Evolutionary conservation across 2,329 filamentous ascomycete genomes (phyloP), one percentile per base, ranked within the genome.

Genomic region (Colletotrichum sp.): DNA sequence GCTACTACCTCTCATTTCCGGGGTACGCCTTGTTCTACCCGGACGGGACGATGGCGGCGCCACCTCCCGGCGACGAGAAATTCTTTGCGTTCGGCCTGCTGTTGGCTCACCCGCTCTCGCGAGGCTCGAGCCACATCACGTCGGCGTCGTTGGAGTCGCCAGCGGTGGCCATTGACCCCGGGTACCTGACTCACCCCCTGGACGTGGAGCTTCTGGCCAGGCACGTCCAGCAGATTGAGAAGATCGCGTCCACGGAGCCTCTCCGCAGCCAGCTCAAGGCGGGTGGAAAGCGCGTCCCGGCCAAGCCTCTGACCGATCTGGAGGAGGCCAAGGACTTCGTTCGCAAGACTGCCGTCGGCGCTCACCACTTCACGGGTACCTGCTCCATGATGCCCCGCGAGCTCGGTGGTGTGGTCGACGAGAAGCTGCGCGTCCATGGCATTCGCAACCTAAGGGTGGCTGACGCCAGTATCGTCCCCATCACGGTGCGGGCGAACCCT

Each of bases 81-180:
- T 90, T 89, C 78, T 84, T 91, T 65, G 88, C 89, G 16, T 84
- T 89, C 72, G 88, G 88, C 75, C 85, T 87, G 0, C 90, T 90
- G 75, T 88, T 91, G 33, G 89, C 90, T 64, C 92, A 93, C 68
- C 91, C 92, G 0, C 88, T 91, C 76, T 90, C 89, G 3, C 86
- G 90, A 1, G 91, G 91, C 8, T 85, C 85, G 43, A 87, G 91
- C 72, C 92, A 93, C 81, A 90, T 93, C 75, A 82, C 82, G 13
- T 84, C 84, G 6, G 68, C 83, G 2, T 84, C 87, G 58, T 55
- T 73, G 33, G 68, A 73, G 16, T 66, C 71, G 21, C 29, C 57
- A 16, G 74, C 72, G 12, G 80, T 86, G 6, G 78, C 80, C 15
- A 84, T 86, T 15, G 87, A 92, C 76, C 88, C 89, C 21, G 85